These are phyloP conservation scores for Ustilago hordei DNA, from an alignment of 1,284 basidiomycete genomes.

Conservation along the genomic window DNA sequence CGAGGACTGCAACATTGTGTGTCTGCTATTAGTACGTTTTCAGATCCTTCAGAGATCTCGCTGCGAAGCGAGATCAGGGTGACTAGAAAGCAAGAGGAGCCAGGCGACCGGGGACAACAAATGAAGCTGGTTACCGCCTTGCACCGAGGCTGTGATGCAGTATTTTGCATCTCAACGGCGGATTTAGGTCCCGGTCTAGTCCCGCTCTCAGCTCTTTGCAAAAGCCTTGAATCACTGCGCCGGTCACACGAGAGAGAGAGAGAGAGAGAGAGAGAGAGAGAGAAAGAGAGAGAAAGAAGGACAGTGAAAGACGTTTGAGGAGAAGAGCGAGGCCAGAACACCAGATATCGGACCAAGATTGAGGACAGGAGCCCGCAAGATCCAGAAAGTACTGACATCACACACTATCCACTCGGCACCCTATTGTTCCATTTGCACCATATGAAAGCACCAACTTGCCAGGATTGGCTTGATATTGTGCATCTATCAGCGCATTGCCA, in stretches of 20 bases:
- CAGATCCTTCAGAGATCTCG: background rate
- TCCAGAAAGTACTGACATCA: background rate
- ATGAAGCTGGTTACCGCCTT: constrained; percentile 32
- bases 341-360: background rate
- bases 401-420: background rate
- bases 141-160: background rate
- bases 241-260: background rate
- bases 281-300: background rate
- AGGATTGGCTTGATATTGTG: background rate
- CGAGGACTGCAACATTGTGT: constrained; percentile 2
- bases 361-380: background rate
- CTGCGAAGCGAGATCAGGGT: background rate
- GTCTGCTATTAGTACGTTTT: constrained; percentile 29
- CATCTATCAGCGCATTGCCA: constrained; percentile 4
- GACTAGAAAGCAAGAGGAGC: background rate
- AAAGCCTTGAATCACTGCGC: background rate
- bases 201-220: background rate
- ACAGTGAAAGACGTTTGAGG: background rate
- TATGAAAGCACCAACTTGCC: background rate
- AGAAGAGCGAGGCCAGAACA: background rate
- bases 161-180: background rate
- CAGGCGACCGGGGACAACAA: constrained; percentile 7
- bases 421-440: background rate
- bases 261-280: no score
- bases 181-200: constrained; percentile 8